Evolutionary conservation across 208 protist genomes (phyloP).

Genomic region (Kentomonas sorsogonicus): DNA sequence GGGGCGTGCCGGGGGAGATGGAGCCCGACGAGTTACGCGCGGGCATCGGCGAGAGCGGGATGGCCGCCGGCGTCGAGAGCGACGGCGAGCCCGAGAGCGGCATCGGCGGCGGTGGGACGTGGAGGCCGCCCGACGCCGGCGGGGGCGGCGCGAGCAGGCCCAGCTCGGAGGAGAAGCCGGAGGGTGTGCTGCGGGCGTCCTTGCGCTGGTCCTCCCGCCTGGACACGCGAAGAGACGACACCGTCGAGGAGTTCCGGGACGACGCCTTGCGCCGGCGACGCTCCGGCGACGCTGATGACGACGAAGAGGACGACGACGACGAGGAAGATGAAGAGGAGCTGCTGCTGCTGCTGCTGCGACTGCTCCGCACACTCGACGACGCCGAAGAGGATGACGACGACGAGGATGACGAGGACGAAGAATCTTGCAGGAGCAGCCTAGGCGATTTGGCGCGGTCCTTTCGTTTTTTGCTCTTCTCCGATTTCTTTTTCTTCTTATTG

Average conservation of each 20-base stretch:
- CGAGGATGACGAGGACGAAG: background rate
- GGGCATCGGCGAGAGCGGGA: background rate
- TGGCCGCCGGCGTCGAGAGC: slow-evolving; percentile 1
- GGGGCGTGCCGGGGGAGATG: background rate
- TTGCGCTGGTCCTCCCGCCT: no score
- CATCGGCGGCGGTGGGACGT: background rate
- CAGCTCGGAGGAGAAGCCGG: background rate
- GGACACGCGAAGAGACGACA: no score
- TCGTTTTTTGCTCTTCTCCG: background rate
- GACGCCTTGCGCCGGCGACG: background rate
- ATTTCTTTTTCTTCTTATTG: background rate
- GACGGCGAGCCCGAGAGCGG: background rate
- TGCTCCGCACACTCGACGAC: slow-evolving; percentile 5
- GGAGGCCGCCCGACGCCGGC: no score
- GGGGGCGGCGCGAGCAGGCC: background rate
- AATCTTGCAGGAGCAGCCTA: slow-evolving; percentile 6
- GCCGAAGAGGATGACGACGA: slow-evolving; percentile 13
- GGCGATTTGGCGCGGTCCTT: no score
- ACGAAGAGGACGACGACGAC: slow-evolving; percentile 5
- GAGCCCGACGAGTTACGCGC: no score
- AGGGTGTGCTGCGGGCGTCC: no score
- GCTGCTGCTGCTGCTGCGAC: background rate
- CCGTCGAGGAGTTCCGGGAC: background rate
- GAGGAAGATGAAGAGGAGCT: background rate
- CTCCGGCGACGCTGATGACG: background rate